Evolutionary conservation across 768 basidiomycete genomes (phyloP).

Genomic region (Leccinum olivaceopallidum): DNA sequence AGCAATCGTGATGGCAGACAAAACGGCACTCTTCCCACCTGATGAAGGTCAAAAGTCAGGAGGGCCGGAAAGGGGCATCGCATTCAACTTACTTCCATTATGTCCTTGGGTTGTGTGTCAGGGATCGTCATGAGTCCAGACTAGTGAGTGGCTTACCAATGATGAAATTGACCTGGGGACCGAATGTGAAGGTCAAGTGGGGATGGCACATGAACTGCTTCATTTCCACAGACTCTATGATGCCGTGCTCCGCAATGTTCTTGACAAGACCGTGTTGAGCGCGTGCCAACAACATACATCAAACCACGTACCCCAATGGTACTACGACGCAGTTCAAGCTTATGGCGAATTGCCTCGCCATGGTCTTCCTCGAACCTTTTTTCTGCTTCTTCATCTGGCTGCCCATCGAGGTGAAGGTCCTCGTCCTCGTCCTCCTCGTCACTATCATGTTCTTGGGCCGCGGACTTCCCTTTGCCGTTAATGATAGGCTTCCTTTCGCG

Average conservation of each 20-base stretch:
- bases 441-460: slow-evolving; percentile 28
- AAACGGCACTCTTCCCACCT: slow-evolving; percentile 95
- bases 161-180: slow-evolving; percentile 95
- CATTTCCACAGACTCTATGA: slow-evolving; percentile 62
- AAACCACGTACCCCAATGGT: slow-evolving; percentile 46
- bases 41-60: slow-evolving; percentile 8
- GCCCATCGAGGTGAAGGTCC: slow-evolving; percentile 37
- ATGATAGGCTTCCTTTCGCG: slow-evolving; percentile 32
- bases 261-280: slow-evolving; percentile 31
- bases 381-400: slow-evolving; percentile 54
- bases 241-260: slow-evolving; percentile 83
- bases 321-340: slow-evolving; percentile 46
- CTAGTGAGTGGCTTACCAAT: slow-evolving; percentile 56
- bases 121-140: not conserved
- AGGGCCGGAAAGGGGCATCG: not conserved
- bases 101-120: slow-evolving; percentile 53
- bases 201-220: slow-evolving; percentile 97
- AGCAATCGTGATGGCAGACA: slow-evolving; percentile 91
- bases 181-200: slow-evolving; percentile 79
- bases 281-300: slow-evolving; percentile 35
- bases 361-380: slow-evolving; percentile 65
- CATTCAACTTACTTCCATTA: slow-evolving; percentile 79
- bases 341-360: slow-evolving; percentile 54
- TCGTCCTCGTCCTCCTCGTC: slow-evolving; percentile 34
- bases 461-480: slow-evolving; percentile 36